Percentiles rank a stretch among this genome's conserved stretches.
Conservation (phyloP, 73 alveolate genomes). For the Paramecium sonneborni region DNA sequence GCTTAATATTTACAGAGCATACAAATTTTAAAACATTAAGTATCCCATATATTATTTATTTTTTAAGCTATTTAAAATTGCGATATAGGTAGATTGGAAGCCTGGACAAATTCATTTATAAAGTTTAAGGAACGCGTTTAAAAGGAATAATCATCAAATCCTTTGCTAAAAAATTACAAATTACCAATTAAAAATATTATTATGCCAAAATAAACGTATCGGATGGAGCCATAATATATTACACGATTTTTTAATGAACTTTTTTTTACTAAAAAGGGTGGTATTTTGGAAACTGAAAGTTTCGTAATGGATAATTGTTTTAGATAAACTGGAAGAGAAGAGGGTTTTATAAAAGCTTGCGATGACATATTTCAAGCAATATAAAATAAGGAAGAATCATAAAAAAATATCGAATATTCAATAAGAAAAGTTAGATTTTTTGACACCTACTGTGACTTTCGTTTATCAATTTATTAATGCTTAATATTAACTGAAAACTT, state of each 20-base stretch:
- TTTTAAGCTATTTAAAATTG: background rate
- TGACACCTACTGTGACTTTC: background rate
- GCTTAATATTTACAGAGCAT: background rate
- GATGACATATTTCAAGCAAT: background rate
- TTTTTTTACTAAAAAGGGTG: background rate
- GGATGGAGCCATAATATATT: background rate
- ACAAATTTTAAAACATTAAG: background rate
- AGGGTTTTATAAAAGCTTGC: background rate
- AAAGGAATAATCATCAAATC: background rate
- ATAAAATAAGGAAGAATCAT: background rate
- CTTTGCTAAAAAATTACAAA: background rate
- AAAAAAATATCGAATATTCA: background rate
- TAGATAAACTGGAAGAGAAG: background rate
- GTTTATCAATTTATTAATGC: background rate
- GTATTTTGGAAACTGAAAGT: background rate
- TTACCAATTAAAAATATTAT: background rate
- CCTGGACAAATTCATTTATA: background rate
- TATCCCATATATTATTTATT: background rate
- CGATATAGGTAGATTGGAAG: slow-evolving; percentile 1
- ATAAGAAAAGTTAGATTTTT: background rate
- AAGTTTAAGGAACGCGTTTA: background rate
- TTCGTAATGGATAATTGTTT: background rate
- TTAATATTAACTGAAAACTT: background rate
- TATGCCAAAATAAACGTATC: background rate
- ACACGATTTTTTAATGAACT: background rate